phyloP scores from a whole-genome alignment of 2,329 filamentous ascomycete genomes.

The Aureobasidium sp. region DNA sequence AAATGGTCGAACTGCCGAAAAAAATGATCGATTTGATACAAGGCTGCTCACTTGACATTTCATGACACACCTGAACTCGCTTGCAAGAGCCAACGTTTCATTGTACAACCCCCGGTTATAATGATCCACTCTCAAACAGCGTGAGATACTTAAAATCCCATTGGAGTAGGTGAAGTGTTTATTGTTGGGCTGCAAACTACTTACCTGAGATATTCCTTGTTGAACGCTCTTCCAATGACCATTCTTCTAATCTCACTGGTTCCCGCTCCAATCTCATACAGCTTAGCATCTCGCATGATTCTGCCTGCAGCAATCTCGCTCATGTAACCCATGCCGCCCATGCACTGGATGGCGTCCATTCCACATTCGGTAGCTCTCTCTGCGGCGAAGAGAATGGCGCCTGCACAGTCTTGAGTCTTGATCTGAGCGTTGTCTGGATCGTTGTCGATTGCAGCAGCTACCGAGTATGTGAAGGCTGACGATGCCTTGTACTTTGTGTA shows the following conservation, averaged over 20 bases:
- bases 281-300: constrained; percentile 65
- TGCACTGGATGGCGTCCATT: constrained; percentile 80
- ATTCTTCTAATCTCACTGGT: constrained; percentile 91
- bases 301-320: constrained; percentile 90
- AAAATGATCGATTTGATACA: not conserved
- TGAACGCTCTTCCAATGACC: constrained; percentile 88
- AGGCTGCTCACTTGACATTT: not conserved
- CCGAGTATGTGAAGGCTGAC: constrained; percentile 78
- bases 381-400: constrained; percentile 85
- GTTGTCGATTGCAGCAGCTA: constrained; percentile 73
- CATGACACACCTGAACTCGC: not conserved
- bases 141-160: too few relatives aligned
- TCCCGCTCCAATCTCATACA: constrained; percentile 96
- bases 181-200: not conserved
- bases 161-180: not conserved
- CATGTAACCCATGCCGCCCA: constrained; percentile 66
- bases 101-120: not conserved
- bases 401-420: constrained; percentile 85
- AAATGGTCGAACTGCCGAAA: not conserved
- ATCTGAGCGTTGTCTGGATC: constrained; percentile 39
- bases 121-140: not conserved
- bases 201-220: constrained; percentile 56
- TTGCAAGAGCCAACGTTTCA: not conserved
- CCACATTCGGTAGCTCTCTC: constrained; percentile 82
- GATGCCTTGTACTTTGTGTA: constrained; percentile 86